Evolutionary conservation across 1,284 basidiomycete genomes (phyloP).

Genomic region (Moesziomyces sp.): DNA sequence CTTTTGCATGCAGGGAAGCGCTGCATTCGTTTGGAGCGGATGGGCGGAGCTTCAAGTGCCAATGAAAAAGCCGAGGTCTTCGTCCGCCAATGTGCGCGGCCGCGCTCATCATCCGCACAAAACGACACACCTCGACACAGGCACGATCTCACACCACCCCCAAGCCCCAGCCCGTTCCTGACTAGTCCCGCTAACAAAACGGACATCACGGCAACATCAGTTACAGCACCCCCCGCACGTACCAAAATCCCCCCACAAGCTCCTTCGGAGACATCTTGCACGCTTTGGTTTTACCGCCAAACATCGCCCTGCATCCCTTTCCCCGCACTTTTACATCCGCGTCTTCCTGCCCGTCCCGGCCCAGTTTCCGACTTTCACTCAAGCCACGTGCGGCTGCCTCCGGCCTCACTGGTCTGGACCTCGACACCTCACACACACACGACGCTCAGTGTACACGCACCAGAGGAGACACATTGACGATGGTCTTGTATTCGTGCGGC

Average conservation of each 20-base stretch:
- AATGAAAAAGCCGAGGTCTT: no score
- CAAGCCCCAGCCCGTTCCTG: not conserved
- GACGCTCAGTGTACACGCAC: no score
- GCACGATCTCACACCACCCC: not conserved
- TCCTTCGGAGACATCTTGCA: no score
- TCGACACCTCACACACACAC: no score
- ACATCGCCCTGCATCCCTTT: not conserved
- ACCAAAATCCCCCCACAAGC: no score
- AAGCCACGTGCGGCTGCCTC: not conserved
- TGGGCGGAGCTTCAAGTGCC: no score
- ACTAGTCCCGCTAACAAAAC: not conserved
- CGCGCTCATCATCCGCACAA: not conserved
- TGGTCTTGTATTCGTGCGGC: no score
- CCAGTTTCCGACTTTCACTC: not conserved
- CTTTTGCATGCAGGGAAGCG: no score
- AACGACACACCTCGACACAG: not conserved
- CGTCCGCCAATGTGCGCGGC: no score
- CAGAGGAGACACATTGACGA: no score
- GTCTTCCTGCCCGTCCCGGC: not conserved
- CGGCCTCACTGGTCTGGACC: not conserved
- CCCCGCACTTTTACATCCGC: not conserved
- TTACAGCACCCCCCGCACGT: no score
- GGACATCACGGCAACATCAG: not conserved
- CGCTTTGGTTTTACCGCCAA: not conserved
- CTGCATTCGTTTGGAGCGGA: no score